Percentiles rank a stretch among this genome's conserved stretches.
phyloP scores from a whole-genome alignment of 2,329 filamentous ascomycete genomes.

The Grosmannia clavigera region DNA sequence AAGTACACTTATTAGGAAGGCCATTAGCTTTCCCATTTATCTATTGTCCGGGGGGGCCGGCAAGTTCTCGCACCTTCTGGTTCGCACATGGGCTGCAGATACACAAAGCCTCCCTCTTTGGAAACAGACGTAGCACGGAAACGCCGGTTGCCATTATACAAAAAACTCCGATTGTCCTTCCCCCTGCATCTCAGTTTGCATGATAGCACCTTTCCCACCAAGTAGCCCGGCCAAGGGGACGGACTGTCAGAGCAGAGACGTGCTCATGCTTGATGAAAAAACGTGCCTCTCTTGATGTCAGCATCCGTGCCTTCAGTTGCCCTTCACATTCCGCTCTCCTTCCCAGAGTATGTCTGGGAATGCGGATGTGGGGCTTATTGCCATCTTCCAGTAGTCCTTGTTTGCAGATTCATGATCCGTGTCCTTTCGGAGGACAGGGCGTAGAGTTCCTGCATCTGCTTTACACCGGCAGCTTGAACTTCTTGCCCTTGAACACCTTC shows the following conservation, averaged over 20 bases:
- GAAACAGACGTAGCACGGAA: neutral
- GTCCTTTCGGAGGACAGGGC: neutral
- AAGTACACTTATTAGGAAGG: neutral
- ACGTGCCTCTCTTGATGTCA: neutral
- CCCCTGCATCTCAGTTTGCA: neutral
- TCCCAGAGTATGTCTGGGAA: neutral
- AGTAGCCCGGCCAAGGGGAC: neutral
- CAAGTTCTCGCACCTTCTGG: neutral
- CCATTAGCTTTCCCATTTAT: neutral
- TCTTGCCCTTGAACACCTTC: slow-evolving; percentile 82
- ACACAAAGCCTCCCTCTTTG: neutral
- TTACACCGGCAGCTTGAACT: slow-evolving; percentile 74
- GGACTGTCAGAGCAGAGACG: neutral
- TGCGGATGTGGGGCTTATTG: neutral
- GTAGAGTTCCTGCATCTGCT: neutral
- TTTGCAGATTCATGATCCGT: neutral
- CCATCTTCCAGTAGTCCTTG: neutral
- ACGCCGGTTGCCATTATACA: neutral
- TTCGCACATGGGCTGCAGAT: neutral
- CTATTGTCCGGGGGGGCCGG: neutral
- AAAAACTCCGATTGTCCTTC: neutral
- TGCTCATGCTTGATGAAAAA: neutral
- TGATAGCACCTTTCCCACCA: neutral
- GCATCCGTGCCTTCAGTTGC: neutral
- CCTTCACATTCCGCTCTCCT: neutral